These are phyloP conservation scores for Byssochlamys sp. DNA, from an alignment of 2,329 filamentous ascomycete genomes.

Conservation along the genomic window DNA sequence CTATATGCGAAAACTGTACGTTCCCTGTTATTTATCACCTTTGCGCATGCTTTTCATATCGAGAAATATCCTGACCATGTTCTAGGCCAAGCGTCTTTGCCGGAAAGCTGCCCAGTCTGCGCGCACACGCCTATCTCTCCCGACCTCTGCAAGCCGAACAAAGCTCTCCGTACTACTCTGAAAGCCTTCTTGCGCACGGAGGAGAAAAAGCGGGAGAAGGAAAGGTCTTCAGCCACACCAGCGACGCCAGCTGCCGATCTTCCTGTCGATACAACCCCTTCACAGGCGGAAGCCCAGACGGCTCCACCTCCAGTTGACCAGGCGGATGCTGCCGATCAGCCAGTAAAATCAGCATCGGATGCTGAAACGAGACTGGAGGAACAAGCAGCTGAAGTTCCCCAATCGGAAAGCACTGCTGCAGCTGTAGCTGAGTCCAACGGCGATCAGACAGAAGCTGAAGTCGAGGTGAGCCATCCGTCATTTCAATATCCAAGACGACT, in stretches of 20 bases:
- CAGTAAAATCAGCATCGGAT: conserved; percentile 5
- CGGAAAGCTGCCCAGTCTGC: conserved; percentile 80
- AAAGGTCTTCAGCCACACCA: conserved; percentile 34
- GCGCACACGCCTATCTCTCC: conserved; percentile 79
- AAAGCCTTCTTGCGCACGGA: conserved; percentile 82
- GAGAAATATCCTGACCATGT: not conserved
- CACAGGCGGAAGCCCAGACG: conserved; percentile 8
- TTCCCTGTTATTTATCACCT: conserved; percentile 7
- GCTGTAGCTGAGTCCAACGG: conserved; percentile 3
- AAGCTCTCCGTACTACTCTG: conserved; percentile 82
- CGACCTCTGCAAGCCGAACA: conserved; percentile 79
- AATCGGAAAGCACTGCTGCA: not conserved
- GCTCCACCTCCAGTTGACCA: conserved; percentile 14
- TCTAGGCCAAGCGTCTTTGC: conserved; percentile 63
- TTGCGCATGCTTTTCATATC: conserved; percentile 4
- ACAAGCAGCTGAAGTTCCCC: conserved; percentile 1
- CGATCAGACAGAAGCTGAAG: conserved; percentile 1
- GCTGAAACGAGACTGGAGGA: conserved; percentile 9
- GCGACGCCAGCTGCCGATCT: conserved; percentile 16
- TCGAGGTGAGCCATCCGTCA: conserved; percentile 10
- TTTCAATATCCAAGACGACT: not conserved
- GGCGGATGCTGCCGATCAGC: conserved; percentile 2
- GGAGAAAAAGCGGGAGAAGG: conserved; percentile 74
- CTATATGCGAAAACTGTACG: conserved; percentile 83
- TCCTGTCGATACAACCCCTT: conserved; percentile 12